Evolutionary conservation across 75 land plant species (phyloP), one percentile per base, ranked within the genome.

Genomic region (Cunninghamia lanceolata): DNA sequence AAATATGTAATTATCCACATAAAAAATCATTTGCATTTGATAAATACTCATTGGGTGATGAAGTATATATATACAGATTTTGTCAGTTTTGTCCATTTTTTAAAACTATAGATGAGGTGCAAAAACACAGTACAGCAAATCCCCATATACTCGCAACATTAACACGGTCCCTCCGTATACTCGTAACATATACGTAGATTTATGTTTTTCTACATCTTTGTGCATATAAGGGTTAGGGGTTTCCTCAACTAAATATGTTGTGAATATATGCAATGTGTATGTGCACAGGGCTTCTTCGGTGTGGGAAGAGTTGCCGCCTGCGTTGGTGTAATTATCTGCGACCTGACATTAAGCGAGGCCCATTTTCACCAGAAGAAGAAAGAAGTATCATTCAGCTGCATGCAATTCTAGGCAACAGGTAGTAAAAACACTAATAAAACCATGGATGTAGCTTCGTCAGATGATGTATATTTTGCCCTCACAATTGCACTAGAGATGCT

Each of bases 331-430:
- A 82, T 38, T 82, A 82, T 17, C 15, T 82, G 52, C 39, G 83
- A 82, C 83, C 83, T 40, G 83, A 38, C 39, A 82, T 82, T n/a
- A 82, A 82, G 34, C 83, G 83, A 40, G 83, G 83, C 13, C 46
- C 30, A 40, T 82, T 82, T 82, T 11, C 83, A 28, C 46, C 32
- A 46, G 83, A 82, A 82, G 83, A 73, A 73, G 75, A 73, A 73
- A 10, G 63, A 32, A 46, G 39, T 47, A 83, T 47, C 17, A 83
- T 39, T 35, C 84, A 40, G 25, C n/a, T 83, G 36, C 84, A 83
- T 50, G 84, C 66, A 54, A 50, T 83, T 34, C 84, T 83, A 36
- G 84, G 84, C 10, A 83, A 83, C 39, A 83, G 66, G 84, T 83
- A 42, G 28, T 34, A 38, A 82, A 42, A 74, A 15, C 19, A 35